Evolutionary conservation across 2,329 filamentous ascomycete species (phyloP).

Genomic region (Fusarium lyarnte): DNA sequence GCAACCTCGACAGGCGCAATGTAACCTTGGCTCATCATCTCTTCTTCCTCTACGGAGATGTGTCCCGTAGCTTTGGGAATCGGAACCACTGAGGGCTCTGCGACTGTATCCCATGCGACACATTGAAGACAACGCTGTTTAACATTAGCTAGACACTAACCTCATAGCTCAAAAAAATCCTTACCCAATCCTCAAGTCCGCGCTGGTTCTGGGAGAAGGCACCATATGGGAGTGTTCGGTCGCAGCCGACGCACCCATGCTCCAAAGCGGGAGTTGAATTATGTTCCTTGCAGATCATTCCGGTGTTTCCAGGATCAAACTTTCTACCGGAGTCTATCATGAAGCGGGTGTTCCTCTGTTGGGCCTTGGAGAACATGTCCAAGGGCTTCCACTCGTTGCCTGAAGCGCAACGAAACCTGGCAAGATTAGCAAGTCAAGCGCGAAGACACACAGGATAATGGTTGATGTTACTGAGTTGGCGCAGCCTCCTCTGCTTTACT

Average conservation of each 20-base stretch:
- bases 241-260: constrained; percentile 47
- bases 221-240: constrained; percentile 38
- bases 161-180: constrained; percentile 4
- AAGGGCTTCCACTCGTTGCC: constrained; percentile 51
- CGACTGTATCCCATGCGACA: constrained; percentile 48
- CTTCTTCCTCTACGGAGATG: constrained; percentile 45
- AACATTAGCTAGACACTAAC: not conserved
- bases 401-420: constrained; percentile 48
- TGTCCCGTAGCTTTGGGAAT: constrained; percentile 47
- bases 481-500: not conserved
- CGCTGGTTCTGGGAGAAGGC: constrained; percentile 45
- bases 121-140: constrained; percentile 49
- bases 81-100: constrained; percentile 48
- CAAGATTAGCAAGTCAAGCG: not conserved
- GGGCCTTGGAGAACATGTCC: constrained; percentile 46
- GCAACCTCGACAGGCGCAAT: constrained; percentile 16
- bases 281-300: constrained; percentile 52
- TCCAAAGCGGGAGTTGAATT: constrained; percentile 36
- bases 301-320: constrained; percentile 36
- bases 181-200: constrained; percentile 44
- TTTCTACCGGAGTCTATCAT: constrained; percentile 21
- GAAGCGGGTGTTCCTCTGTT: constrained; percentile 31
- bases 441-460: not conserved
- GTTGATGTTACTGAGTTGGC: constrained; percentile 15
- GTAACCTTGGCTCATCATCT: constrained; percentile 15